A percentile compares a stretch with the other conserved stretches of the same genome.
Conservation (phyloP, 805 yeast genomes). For the Kodamaea kakaduensis region DNA sequence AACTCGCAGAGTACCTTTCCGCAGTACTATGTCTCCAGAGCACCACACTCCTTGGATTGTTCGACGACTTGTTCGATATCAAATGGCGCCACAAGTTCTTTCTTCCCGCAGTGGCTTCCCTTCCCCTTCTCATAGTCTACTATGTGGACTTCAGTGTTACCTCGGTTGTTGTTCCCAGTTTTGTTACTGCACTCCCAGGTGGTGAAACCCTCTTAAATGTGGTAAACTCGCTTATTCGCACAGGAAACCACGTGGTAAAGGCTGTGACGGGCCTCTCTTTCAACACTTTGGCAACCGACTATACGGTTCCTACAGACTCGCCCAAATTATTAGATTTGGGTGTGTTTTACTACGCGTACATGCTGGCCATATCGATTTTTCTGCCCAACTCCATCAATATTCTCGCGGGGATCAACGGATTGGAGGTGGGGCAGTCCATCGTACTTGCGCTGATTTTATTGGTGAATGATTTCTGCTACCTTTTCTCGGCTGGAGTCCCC, state of each 20-base stretch:
- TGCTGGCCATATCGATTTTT: constrained; percentile 88
- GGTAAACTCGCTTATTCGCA: constrained; percentile 19
- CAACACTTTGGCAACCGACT: constrained; percentile 33
- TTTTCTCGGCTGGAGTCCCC: constrained; percentile 39
- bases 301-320: constrained; percentile 29
- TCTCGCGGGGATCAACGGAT: constrained; percentile 92
- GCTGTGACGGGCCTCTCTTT: constrained; percentile 36
- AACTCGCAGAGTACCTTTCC: constrained; percentile 79
- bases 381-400: constrained; percentile 96
- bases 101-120: constrained; percentile 88
- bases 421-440: constrained; percentile 93
- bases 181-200: constrained; percentile 39
- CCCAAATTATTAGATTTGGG: constrained; percentile 72
- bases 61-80: constrained; percentile 93
- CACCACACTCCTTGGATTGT: constrained; percentile 79
- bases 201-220: constrained; percentile 26
- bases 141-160: constrained; percentile 94
- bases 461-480: constrained; percentile 71
- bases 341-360: constrained; percentile 73
- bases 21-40: constrained; percentile 80
- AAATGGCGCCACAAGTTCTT: constrained; percentile 98
- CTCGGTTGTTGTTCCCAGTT: constrained; percentile 74
- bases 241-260: constrained; percentile 30
- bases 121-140: constrained; percentile 87
- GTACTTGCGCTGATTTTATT: constrained; percentile 69